Evolutionary conservation across 495 filamentous ascomycete genomes (phyloP).

Genomic region (Penicillium egyptiacum): DNA sequence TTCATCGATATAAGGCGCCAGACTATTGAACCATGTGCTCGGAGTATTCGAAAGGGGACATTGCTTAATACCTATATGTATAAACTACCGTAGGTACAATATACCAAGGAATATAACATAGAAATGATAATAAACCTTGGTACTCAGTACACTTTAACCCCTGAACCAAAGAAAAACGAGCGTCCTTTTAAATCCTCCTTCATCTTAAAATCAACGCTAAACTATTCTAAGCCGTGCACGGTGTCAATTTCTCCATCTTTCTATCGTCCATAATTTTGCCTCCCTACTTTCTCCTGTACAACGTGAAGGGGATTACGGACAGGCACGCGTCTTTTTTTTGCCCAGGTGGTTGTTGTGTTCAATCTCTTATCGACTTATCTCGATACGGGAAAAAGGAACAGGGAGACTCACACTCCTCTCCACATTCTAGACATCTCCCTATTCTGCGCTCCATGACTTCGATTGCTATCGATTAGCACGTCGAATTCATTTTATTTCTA

Average conservation of each 20-base stretch:
- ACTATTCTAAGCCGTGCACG: conserved; percentile 4
- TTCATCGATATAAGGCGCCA: not conserved
- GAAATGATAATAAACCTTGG: not conserved
- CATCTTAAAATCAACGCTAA: conserved; percentile 8
- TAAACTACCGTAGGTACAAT: too few relatives aligned
- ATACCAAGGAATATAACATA: not conserved
- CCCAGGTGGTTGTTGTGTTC: not conserved
- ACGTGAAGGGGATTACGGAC: not conserved
- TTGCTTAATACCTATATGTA: not conserved
- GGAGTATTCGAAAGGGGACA: conserved; percentile 2
- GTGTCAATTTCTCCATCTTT: conserved; percentile 6
- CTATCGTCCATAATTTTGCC: not conserved
- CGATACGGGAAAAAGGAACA: conserved; percentile 4
- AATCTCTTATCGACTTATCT: not conserved
- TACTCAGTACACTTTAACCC: not conserved
- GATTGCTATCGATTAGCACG: conserved; percentile 19
- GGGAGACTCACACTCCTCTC: conserved; percentile 16
- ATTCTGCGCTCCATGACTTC: conserved; percentile 26
- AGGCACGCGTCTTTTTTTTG: conserved; percentile 4
- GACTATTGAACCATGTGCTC: conserved; percentile 13
- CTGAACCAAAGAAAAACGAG: not conserved
- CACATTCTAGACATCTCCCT: conserved; percentile 22
- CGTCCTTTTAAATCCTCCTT: not conserved
- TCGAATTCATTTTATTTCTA: conserved; percentile 11
- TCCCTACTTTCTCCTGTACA: conserved; percentile 7